Percentiles rank a stretch among this genome's conserved stretches.
These are phyloP conservation scores for Aquilaria agallochum DNA, from an alignment of 441 rosid genomes.

Conservation along the genomic window DNA sequence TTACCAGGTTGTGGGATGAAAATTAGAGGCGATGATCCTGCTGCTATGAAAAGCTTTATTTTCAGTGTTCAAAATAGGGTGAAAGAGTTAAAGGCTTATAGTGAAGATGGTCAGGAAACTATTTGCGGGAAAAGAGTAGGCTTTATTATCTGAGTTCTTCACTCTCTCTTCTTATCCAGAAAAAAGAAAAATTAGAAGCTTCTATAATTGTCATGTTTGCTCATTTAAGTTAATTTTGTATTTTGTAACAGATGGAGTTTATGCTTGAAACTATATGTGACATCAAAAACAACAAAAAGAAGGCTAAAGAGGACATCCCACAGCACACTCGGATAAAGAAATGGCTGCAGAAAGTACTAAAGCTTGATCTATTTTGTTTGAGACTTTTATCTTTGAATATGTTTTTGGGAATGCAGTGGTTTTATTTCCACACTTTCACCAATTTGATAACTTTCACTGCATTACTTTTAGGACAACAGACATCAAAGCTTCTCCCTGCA, in stretches of 20 bases:
- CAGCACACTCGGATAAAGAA: conserved; percentile 75
- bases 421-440: no score
- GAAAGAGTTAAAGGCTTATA: conserved; percentile 57
- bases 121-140: conserved; percentile 61
- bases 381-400: background rate
- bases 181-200: no score
- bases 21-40: conserved; percentile 85
- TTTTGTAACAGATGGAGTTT: conserved; percentile 70
- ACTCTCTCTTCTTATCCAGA: background rate
- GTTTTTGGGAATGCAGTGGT: no score
- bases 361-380: background rate
- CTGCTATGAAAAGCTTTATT: conserved; percentile 79
- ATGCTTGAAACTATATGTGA: conserved; percentile 91
- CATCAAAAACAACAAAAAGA: conserved; percentile 86
- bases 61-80: conserved; percentile 69
- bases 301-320: conserved; percentile 61
- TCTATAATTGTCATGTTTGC: background rate
- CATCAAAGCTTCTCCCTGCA: no score
- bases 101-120: conserved; percentile 34
- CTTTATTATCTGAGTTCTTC: background rate
- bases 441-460: no score
- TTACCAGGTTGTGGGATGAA: conserved; percentile 86
- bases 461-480: no score
- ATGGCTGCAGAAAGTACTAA: conserved; percentile 87
- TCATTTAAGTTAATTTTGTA: conserved; percentile 6